Evolutionary conservation across 2,329 filamentous ascomycete genomes (phyloP).

Genomic region (Claviceps lovelessii): DNA sequence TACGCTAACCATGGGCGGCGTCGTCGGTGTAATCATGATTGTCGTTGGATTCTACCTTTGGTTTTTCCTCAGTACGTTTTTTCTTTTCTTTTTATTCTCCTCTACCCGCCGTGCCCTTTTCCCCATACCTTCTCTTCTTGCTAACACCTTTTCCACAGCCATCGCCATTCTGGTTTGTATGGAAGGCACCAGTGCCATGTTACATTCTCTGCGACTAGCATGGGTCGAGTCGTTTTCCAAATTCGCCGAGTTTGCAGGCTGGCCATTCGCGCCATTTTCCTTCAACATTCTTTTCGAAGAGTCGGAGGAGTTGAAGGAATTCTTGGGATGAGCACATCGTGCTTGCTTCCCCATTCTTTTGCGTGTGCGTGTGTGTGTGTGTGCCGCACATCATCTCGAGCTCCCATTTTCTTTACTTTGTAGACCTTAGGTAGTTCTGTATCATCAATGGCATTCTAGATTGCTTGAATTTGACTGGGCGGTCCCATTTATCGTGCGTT

Average conservation of each 20-base stretch:
- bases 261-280: constrained; percentile 78
- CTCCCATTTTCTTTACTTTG: constrained; percentile 12
- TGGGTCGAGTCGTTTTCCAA: constrained; percentile 98
- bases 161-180: constrained; percentile 67
- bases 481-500: no score
- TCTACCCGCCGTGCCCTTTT: no score
- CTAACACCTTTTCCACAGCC: constrained; percentile 19
- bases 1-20: constrained; percentile 53
- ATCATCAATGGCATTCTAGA: constrained; percentile 13
- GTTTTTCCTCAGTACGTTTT: constrained; percentile 60
- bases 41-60: constrained; percentile 75
- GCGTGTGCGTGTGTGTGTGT: background rate
- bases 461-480: background rate
- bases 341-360: background rate
- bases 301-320: constrained; percentile 49
- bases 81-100: background rate
- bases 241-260: constrained; percentile 83
- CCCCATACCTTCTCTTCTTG: background rate
- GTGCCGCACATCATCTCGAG: constrained; percentile 1
- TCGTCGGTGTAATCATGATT: constrained; percentile 61
- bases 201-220: constrained; percentile 79
- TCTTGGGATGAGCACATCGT: constrained; percentile 26
- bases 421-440: constrained; percentile 19
- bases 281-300: constrained; percentile 77
- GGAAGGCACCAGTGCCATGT: constrained; percentile 93